Evolutionary conservation across 1,284 basidiomycete genomes (phyloP).

Genomic region (Boletus calvinii): DNA sequence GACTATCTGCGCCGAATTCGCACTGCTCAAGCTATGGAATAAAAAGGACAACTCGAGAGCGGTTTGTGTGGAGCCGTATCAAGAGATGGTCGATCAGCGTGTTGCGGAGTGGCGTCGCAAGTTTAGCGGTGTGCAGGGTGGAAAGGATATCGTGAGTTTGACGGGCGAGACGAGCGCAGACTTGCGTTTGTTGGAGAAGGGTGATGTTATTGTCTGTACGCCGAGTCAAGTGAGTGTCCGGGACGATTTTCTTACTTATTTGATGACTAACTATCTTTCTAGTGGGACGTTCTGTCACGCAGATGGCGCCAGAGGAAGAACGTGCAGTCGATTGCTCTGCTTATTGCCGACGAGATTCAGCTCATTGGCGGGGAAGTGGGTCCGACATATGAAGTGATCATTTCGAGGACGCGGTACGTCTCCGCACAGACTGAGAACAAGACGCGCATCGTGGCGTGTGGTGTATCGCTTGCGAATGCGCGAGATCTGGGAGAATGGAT

Average conservation of each 20-base stretch:
- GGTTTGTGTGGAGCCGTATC: slow-evolving; percentile 95
- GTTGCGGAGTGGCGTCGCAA: slow-evolving; percentile 88
- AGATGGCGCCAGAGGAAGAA: slow-evolving; percentile 97
- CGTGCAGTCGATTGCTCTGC: slow-evolving; percentile 87
- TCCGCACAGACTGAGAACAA: slow-evolving; percentile 91
- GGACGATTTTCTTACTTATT: neutral
- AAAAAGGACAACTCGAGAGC: slow-evolving; percentile 86
- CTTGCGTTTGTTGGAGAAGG: slow-evolving; percentile 86
- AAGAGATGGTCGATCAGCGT: slow-evolving; percentile 93
- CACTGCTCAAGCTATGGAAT: slow-evolving; percentile 89
- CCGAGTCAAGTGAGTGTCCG: slow-evolving; percentile 65
- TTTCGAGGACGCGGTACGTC: slow-evolving; percentile 93
- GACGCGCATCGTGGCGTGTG: slow-evolving; percentile 92
- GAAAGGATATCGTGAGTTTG: slow-evolving; percentile 90
- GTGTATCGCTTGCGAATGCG: slow-evolving; percentile 95
- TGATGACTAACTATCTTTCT: slow-evolving; percentile 20
- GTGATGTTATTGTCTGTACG: slow-evolving; percentile 91
- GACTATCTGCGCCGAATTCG: slow-evolving; percentile 97
- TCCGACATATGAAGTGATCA: slow-evolving; percentile 93
- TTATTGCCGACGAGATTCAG: slow-evolving; percentile 96
- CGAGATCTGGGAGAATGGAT: slow-evolving; percentile 98
- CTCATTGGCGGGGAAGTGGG: slow-evolving; percentile 91
- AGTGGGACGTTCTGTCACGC: slow-evolving; percentile 97
- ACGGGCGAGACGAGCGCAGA: slow-evolving; percentile 97
- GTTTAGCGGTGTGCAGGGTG: slow-evolving; percentile 79